These are phyloP conservation scores for Heliocybe sulcata DNA, from an alignment of 1,284 basidiomycete genomes.

Conservation along the genomic window DNA sequence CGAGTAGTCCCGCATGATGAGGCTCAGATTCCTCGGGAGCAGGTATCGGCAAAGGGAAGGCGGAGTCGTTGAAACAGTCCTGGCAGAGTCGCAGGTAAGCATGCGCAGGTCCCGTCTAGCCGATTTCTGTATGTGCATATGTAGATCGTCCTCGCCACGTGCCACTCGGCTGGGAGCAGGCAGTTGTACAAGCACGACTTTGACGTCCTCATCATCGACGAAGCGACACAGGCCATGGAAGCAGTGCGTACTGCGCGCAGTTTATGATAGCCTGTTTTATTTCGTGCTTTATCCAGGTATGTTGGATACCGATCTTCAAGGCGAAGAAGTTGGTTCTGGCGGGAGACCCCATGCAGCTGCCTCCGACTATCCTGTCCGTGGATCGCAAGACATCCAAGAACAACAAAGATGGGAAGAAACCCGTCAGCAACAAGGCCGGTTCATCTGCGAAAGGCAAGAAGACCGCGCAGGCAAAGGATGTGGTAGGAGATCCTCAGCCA, in stretches of 20 bases:
- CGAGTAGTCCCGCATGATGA: not conserved
- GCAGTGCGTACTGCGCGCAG: conserved; percentile 41
- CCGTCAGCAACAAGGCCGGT: conserved; percentile 4
- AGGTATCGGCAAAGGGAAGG: conserved; percentile 87
- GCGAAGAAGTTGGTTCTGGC: conserved; percentile 84
- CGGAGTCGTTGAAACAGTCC: conserved; percentile 73
- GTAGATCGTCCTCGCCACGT: conserved; percentile 86
- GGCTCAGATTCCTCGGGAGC: conserved; percentile 1
- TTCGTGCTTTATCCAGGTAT: conserved; percentile 49
- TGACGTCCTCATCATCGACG: conserved; percentile 92
- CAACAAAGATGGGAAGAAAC: conserved; percentile 12
- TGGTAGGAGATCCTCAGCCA: not conserved
- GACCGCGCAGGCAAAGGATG: not conserved
- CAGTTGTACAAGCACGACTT: conserved; percentile 75
- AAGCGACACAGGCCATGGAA: conserved; percentile 95
- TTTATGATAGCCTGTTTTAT: conserved; percentile 6
- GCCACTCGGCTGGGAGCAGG: conserved; percentile 82
- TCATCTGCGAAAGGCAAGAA: not conserved
- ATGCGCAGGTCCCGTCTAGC: too few relatives aligned
- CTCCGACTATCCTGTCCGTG: conserved; percentile 82
- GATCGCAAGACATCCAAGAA: conserved; percentile 29
- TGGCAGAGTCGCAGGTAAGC: conserved; percentile 67
- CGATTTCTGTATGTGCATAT: not conserved
- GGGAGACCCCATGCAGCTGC: conserved; percentile 87
- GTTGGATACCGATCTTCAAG: conserved; percentile 94